phyloP scores from a whole-genome alignment of 169 alveolate species.

The Eimeria acervulina region DNA sequence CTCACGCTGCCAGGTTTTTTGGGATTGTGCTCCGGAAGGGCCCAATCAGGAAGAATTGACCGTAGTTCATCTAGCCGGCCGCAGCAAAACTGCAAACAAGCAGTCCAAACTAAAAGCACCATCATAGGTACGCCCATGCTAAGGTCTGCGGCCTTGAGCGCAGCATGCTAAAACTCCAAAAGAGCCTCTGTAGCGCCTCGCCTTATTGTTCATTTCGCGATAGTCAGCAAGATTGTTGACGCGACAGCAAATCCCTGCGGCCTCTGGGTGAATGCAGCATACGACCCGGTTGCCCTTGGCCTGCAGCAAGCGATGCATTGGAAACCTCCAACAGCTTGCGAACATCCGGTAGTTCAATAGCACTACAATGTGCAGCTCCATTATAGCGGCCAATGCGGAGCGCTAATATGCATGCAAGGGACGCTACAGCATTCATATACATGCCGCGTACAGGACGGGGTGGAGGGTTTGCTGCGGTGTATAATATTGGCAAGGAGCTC shows the following conservation, averaged over 20 bases:
- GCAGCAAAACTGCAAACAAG: slow-evolving; percentile 76
- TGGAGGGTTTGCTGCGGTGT: slow-evolving; percentile 81
- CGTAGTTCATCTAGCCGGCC: slow-evolving; percentile 79
- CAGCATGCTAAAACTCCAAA: not conserved
- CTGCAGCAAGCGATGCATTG: slow-evolving; percentile 35
- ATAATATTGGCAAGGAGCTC: slow-evolving; percentile 16
- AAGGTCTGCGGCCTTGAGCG: too few species aligned
- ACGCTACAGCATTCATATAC: not conserved
- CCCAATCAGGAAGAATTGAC: slow-evolving; percentile 75
- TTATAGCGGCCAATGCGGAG: not conserved
- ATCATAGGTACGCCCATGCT: not conserved
- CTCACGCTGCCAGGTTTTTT: slow-evolving; percentile 77
- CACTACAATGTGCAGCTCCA: not conserved
- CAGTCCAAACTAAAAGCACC: not conserved
- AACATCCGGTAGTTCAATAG: not conserved
- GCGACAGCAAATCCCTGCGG: slow-evolving; percentile 82
- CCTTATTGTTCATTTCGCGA: slow-evolving; percentile 80
- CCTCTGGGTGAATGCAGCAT: slow-evolving; percentile 78
- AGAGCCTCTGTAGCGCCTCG: not conserved
- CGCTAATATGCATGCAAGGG: not conserved
- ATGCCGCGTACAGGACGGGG: slow-evolving; percentile 72
- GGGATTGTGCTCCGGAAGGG: slow-evolving; percentile 77
- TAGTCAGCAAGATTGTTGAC: slow-evolving; percentile 81
- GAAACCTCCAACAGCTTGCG: not conserved
- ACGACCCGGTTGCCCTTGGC: slow-evolving; percentile 81